A percentile compares a stretch with the other conserved stretches of the same genome.
These are phyloP conservation scores for Collybia sordida DNA, from an alignment of 768 basidiomycete genomes.

Conservation along the genomic window DNA sequence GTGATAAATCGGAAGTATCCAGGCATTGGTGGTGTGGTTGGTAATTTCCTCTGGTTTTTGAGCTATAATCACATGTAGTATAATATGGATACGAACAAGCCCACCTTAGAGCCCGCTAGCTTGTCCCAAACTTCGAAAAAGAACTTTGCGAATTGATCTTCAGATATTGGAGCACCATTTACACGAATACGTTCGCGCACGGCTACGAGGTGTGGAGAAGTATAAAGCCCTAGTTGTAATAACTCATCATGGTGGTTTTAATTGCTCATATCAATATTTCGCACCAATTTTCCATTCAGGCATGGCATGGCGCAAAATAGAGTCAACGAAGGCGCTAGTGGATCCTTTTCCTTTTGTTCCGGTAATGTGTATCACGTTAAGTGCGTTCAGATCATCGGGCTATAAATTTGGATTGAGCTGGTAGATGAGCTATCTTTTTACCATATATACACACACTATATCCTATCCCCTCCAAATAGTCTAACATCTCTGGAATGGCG, in stretches of 20 bases:
- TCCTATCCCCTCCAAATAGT: constrained; percentile 85
- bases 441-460: constrained; percentile 60
- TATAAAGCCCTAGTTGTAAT: constrained; percentile 74
- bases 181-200: constrained; percentile 95
- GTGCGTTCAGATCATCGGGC: constrained; percentile 78
- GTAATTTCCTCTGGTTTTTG: constrained; percentile 40
- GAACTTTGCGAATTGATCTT: constrained; percentile 83
- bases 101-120: constrained; percentile 61
- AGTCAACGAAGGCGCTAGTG: constrained; percentile 90
- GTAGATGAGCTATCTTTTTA: constrained; percentile 1
- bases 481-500: constrained; percentile 86
- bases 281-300: constrained; percentile 82
- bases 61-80: background rate
- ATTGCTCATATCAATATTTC: constrained; percentile 16
- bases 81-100: constrained; percentile 24
- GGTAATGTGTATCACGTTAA: constrained; percentile 95
- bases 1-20: constrained; percentile 95
- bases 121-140: constrained; percentile 97
- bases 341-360: constrained; percentile 99
- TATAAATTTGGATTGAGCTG: constrained; percentile 29
- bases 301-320: constrained; percentile 72
- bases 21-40: constrained; percentile 70
- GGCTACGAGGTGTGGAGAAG: constrained; percentile 94
- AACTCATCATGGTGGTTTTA: constrained; percentile 1
- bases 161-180: constrained; percentile 86